Percentiles rank a stretch among this genome's conserved stretches.
These are phyloP conservation scores for Chaetomium tenue DNA, from an alignment of 495 filamentous ascomycete genomes.

Conservation along the genomic window DNA sequence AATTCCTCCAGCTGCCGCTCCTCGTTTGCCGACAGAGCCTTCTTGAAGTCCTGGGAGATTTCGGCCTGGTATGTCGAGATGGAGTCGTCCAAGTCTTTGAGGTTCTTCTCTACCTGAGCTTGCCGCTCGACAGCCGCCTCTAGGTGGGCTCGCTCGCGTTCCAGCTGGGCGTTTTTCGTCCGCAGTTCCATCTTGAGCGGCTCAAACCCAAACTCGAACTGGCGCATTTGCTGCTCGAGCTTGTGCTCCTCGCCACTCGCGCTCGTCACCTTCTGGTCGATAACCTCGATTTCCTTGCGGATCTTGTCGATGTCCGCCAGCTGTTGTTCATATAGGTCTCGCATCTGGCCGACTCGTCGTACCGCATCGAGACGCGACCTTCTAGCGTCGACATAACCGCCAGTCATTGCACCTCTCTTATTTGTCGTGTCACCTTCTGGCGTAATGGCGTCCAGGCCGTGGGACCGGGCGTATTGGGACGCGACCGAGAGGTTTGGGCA, in stretches of 20 bases:
- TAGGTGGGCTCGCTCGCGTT: conserved; percentile 70
- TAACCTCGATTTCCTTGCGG: conserved; percentile 61
- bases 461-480: conserved; percentile 82
- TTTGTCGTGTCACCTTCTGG: conserved; percentile 90
- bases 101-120: conserved; percentile 70
- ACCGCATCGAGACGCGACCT: conserved; percentile 82
- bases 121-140: conserved; percentile 65
- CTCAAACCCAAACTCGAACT: conserved; percentile 78
- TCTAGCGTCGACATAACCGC: conserved; percentile 83
- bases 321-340: conserved; percentile 69
- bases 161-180: conserved; percentile 65
- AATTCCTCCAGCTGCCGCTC: conserved; percentile 76
- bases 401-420: conserved; percentile 90
- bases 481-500: conserved; percentile 85
- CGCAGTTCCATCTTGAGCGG: conserved; percentile 72
- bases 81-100: conserved; percentile 73
- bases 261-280: conserved; percentile 82
- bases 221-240: conserved; percentile 71
- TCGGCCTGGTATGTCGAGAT: conserved; percentile 73
- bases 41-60: conserved; percentile 84
- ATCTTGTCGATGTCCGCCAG: conserved; percentile 44
- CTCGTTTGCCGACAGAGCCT: conserved; percentile 77
- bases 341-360: conserved; percentile 68
- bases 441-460: conserved; percentile 88
- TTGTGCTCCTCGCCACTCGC: conserved; percentile 80